Conservation (phyloP, 2,329 filamentous ascomycete species). For the Bretziella fagacearum region DNA sequence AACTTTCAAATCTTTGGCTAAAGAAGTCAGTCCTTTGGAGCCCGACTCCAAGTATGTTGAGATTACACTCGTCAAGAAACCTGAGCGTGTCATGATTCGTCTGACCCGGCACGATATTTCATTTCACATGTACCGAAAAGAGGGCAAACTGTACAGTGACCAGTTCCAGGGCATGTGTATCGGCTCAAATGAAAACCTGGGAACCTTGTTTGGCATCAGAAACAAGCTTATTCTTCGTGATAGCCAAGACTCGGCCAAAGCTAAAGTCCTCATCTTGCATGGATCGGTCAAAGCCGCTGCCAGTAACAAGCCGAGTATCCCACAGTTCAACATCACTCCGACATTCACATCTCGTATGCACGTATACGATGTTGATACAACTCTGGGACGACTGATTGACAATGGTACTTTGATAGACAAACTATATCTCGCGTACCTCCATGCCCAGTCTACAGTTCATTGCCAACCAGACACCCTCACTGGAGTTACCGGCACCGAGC, state of each 20-base stretch:
- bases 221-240: conserved; percentile 29
- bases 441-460: conserved; percentile 34
- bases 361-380: conserved; percentile 31
- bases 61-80: neutral
- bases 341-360: conserved; percentile 20
- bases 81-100: conserved; percentile 23
- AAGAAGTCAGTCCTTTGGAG: neutral
- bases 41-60: conserved; percentile 3
- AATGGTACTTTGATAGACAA: conserved; percentile 35
- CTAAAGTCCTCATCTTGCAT: conserved; percentile 23
- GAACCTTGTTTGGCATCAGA: neutral
- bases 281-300: neutral
- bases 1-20: neutral
- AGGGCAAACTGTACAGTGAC: conserved; percentile 24
- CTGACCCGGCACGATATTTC: conserved; percentile 31
- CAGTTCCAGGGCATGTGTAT: conserved; percentile 27
- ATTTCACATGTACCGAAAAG: conserved; percentile 25
- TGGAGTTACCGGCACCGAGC: conserved; percentile 34
- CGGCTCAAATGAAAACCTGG: neutral
- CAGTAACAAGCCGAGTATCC: neutral
- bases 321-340: neutral
- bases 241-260: conserved; percentile 16
- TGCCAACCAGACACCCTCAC: conserved; percentile 34
- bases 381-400: conserved; percentile 32
- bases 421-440: conserved; percentile 33